phyloP scores from a whole-genome alignment of 208 protist species.

The Leishmania arabica region DNA sequence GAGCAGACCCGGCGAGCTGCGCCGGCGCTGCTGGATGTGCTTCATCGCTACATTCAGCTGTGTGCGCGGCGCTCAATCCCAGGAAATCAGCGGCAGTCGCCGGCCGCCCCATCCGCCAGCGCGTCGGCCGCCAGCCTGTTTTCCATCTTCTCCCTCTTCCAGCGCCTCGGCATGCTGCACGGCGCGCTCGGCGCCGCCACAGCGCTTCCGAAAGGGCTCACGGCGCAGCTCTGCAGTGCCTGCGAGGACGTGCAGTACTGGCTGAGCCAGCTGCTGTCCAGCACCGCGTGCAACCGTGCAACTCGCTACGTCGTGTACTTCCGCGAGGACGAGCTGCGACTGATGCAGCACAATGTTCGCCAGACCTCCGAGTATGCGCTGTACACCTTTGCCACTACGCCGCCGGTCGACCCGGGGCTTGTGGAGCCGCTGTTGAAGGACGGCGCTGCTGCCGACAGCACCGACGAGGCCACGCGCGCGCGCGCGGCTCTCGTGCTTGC shows the following conservation, averaged over 20 bases:
- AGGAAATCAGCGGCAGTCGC: background rate
- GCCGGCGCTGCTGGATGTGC: conserved; percentile 10
- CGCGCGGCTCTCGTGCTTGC: conserved; percentile 34
- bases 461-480: conserved; percentile 13
- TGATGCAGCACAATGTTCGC: conserved; percentile 79
- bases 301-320: conserved; percentile 87
- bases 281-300: conserved; percentile 64
- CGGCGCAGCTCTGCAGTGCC: conserved; percentile 6
- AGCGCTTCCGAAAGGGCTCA: background rate
- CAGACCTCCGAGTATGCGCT: conserved; percentile 65
- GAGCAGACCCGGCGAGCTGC: background rate
- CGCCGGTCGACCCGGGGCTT: conserved; percentile 58
- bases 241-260: conserved; percentile 28
- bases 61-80: conserved; percentile 1
- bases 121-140: conserved; percentile 13
- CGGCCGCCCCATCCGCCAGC: background rate
- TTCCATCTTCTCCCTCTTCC: conserved; percentile 46
- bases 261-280: conserved; percentile 43
- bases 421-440: conserved; percentile 26
- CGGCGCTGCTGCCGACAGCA: background rate
- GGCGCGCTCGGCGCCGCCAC: conserved; percentile 16
- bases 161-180: conserved; percentile 69
- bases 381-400: conserved; percentile 76
- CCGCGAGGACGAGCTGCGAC: conserved; percentile 78
- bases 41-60: conserved; percentile 14